These are phyloP conservation scores for Jimgerdemannia flammicorona DNA, from an alignment of 192 early-diverging fungal species.

Conservation along the genomic window DNA sequence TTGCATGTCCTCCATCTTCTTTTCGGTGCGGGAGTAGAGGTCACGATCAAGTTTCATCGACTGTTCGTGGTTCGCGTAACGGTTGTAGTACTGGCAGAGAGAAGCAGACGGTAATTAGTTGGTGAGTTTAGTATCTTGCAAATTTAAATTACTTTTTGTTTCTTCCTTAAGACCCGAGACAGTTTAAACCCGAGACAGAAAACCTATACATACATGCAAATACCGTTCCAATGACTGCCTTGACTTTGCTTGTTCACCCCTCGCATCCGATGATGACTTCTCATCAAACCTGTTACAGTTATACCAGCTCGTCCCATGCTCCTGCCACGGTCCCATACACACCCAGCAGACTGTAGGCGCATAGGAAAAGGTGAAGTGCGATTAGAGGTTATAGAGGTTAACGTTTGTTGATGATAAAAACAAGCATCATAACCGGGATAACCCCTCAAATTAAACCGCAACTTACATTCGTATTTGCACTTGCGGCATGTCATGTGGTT, in stretches of 20 bases:
- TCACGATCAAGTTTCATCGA: constrained; percentile 83
- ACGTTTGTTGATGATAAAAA: too few species aligned
- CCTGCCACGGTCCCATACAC: constrained; percentile 92
- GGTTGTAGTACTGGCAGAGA: constrained; percentile 83
- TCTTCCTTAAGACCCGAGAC: not conserved
- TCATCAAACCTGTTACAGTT: constrained; percentile 98
- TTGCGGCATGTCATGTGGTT: constrained; percentile 99
- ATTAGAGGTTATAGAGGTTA: not conserved
- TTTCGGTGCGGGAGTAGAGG: constrained; percentile 80
- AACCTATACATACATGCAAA: constrained; percentile 71
- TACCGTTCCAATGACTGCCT: constrained; percentile 87
- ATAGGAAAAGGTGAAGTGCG: not conserved
- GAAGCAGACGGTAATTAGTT: constrained; percentile 5
- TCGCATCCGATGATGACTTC: constrained; percentile 78
- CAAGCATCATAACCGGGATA: too few species aligned
- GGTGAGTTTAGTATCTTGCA: not conserved
- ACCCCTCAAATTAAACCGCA: too few species aligned
- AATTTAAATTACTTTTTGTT: constrained; percentile 2
- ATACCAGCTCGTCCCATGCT: constrained; percentile 96
- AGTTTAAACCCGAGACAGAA: not conserved
- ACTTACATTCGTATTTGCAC: constrained; percentile 83
- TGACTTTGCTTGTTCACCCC: constrained; percentile 85
- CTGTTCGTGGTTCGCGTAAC: constrained; percentile 97
- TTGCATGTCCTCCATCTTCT: constrained; percentile 97
- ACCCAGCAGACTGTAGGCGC: constrained; percentile 82